Conservation (phyloP, 371 early-diverging fungal genomes). For the Zychaea mexicana region DNA sequence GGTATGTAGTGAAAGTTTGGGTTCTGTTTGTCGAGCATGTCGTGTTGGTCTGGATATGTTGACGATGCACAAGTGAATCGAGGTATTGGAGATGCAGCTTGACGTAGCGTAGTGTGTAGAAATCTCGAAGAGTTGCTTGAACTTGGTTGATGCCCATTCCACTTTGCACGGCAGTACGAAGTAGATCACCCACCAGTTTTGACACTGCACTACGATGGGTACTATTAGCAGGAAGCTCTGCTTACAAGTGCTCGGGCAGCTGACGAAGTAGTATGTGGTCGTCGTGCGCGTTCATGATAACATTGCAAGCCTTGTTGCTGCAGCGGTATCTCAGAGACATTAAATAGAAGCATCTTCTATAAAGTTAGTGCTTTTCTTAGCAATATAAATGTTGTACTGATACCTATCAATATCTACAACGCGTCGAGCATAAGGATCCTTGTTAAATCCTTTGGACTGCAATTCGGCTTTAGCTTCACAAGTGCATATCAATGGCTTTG, state of each 20-base stretch:
- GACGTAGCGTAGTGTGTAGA: constrained; percentile 13
- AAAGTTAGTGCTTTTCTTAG: too few species aligned
- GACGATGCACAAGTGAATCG: background rate
- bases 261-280: constrained; percentile 5
- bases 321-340: constrained; percentile 16
- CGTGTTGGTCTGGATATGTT: background rate
- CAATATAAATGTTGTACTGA: too few species aligned
- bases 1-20: background rate
- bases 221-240: constrained; percentile 20
- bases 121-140: constrained; percentile 12
- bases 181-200: constrained; percentile 8
- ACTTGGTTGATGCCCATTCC: constrained; percentile 13
- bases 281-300: constrained; percentile 2
- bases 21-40: too few species aligned
- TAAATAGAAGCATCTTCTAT: too few species aligned
- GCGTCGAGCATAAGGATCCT: too few species aligned
- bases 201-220: constrained; percentile 22
- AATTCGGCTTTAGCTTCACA: too few species aligned
- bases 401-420: too few species aligned
- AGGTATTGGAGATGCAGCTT: constrained; percentile 11
- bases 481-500: too few species aligned
- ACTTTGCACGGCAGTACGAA: too few species aligned
- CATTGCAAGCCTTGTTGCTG: background rate
- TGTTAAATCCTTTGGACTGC: too few species aligned
- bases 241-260: constrained; percentile 10